Base-by-base conservation (phyloP, 1,284 basidiomycete species). In the Pisolithus thermaeus region DNA sequence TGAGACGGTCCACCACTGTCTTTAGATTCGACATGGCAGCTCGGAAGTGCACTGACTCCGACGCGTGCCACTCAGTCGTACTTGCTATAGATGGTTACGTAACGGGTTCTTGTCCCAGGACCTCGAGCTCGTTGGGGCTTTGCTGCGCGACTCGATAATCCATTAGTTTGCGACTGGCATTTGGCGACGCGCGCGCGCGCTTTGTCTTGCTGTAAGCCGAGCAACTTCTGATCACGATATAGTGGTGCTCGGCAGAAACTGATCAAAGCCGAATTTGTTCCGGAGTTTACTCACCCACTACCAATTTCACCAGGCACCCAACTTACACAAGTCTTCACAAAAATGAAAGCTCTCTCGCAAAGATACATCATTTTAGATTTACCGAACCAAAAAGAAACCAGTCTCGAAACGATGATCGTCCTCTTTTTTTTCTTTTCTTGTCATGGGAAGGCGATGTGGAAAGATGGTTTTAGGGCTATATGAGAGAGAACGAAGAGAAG, bases 1-100 rank as follows among this genome's bases (percentile, higher is more conserved):
- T 72, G 55, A 88, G 74, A 51, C 72, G 73, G 7, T 73, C 65
- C 32, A 87, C 66, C 11, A 84, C 77, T 44, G 68, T 64, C 53
- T 74, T 72, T 49, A 80, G 63, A 55, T 71, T 78, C 44, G 62
- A 67, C 70, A 73, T 68, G 57, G 28, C 42, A 46, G 22, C 16
- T 39, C 3, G 38, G 38, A 18, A 8, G n/a, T 9, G 7, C 7
- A 12, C 7, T 11, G 16, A 22, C 18, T 27, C 6, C 4, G 6
- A 27, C 1, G 25, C n/a, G 12, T 20, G 38, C 22, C 38, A 12
- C 32, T 12, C 11, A 35, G 14, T 7, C 11, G 8, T 8, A 9
- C 12, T 35, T 14, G 32, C 32, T 35, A 12, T 35, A 35, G 30
- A 11, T 30, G 30, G 30, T 30, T 30, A 30, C 30, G 30, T 30